A percentile compares a stretch with the other conserved stretches of the same genome.
Evolutionary conservation across 352 stramenopile genomes (phyloP).

Genomic region (Aphanomyces invadans): DNA sequence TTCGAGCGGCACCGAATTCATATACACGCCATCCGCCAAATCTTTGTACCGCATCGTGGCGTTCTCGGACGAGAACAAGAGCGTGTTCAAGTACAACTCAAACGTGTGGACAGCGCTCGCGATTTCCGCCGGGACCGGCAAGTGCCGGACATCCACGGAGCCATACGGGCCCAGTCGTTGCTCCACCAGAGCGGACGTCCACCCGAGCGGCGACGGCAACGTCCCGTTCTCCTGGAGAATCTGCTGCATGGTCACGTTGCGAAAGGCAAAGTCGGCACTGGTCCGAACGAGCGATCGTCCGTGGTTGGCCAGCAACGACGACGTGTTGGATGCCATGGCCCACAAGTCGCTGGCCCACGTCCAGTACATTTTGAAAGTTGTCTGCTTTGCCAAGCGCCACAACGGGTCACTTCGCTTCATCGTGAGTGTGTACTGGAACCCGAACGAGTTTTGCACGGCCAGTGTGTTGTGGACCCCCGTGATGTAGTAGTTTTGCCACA

Average conservation of each 20-base stretch:
- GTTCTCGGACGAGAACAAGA: not conserved
- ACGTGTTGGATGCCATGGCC: not conserved
- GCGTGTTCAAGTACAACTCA: not conserved
- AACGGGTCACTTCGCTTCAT: not conserved
- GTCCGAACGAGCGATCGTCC: not conserved
- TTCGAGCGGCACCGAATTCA: not conserved
- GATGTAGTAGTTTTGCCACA: constrained; percentile 21
- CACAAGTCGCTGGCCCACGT: not conserved
- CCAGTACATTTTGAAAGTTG: constrained; percentile 14
- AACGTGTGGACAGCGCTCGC: not conserved
- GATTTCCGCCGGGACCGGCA: not conserved
- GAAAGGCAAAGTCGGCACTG: constrained; percentile 3
- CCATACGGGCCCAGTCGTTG: not conserved
- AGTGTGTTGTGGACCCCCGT: not conserved
- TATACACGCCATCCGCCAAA: not conserved
- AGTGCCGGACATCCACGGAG: not conserved
- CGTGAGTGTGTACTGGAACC: not conserved
- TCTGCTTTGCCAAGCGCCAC: not conserved
- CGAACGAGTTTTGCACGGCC: not conserved
- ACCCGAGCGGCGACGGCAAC: not conserved
- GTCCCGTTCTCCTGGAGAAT: not conserved
- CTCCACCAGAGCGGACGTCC: not conserved
- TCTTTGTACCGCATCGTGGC: not conserved
- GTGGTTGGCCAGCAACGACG: not conserved
- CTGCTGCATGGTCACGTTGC: not conserved